Percentiles rank a stretch among this genome's conserved stretches.
These are phyloP conservation scores for Kazachstania psychrophila DNA, from an alignment of 805 yeast species.

Conservation along the genomic window DNA sequence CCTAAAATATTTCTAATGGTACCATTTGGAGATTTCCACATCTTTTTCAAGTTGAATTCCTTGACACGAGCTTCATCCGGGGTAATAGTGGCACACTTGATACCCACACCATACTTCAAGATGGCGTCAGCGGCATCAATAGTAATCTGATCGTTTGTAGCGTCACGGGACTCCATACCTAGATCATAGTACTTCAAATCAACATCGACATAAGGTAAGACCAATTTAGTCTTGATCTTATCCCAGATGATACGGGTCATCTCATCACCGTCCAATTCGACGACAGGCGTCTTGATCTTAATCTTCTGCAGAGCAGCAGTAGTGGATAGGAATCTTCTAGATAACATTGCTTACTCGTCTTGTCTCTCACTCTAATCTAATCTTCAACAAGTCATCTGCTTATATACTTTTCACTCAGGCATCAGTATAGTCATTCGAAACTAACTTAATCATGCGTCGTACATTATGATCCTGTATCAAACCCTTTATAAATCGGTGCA, in stretches of 20 bases:
- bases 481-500: no score
- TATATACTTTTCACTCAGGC: no score
- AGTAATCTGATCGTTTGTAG: constrained; percentile 66
- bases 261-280: constrained; percentile 78
- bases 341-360: constrained; percentile 8
- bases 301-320: constrained; percentile 38
- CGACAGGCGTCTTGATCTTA: constrained; percentile 63
- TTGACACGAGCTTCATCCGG: constrained; percentile 75
- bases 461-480: no score
- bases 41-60: constrained; percentile 62
- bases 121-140: constrained; percentile 71
- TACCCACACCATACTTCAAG: constrained; percentile 65
- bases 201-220: constrained; percentile 60
- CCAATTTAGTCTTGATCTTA: constrained; percentile 56
- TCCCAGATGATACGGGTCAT: constrained; percentile 83
- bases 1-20: constrained; percentile 73
- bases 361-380: no score
- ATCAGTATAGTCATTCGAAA: no score
- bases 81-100: constrained; percentile 79
- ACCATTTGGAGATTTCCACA: constrained; percentile 85
- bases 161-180: constrained; percentile 58
- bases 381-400: no score
- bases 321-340: constrained; percentile 23
- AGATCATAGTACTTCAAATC: constrained; percentile 72
- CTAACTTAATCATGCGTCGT: no score